Base-by-base conservation (phyloP, 1,284 basidiomycete genomes). In the Papiliotrema terrestris region DNA sequence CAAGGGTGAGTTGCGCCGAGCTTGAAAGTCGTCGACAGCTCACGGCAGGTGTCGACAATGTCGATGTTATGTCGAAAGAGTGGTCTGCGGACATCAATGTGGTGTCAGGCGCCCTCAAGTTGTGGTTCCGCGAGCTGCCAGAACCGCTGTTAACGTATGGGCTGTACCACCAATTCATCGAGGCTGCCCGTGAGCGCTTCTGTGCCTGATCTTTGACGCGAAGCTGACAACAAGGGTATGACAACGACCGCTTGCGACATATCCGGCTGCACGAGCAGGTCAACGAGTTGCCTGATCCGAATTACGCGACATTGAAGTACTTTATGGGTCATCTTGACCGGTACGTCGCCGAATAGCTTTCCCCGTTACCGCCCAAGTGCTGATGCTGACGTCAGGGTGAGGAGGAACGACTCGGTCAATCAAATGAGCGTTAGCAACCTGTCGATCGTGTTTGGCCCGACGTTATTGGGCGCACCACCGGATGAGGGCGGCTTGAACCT, bases 361-460 rank as follows among this genome's bases (percentile, higher is more conserved):
- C n/a, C 49, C 57, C 35, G 19, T 38, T 19, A 6, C 25, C 9
- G 8, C 13, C 8, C 8, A 8, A n/a, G n/a, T n/a, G 39, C 36
- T 50, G 45, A 54, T 32, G 42, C 22, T 42, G 14, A n/a, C n/a
- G 37, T 11, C 61, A 94, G 90, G 69, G 84, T 96, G 54, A 83
- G 83, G 46, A 83, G 86, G 65, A 82, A 85, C 62, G 86, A 89
- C 62, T 76, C 81, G 6, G 80, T 86, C 52, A 99, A 98, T 74
- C 87, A 90, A 49, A 99, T 99, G 95, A 86, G 88, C 8, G 85
- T 88, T 49, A 88, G 89, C 61, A 99, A 99, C 76, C 78, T 99
- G 35, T 87, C 91, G 6, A 97, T 98, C 64, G 92, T 99, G 9
- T 98, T 99, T 76, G 95, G 96, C 1, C 95, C 95, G 9, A 98